Percentiles rank a stretch among this genome's conserved stretches.
These are phyloP conservation scores for Penicillium egyptiacum DNA, from an alignment of 495 filamentous ascomycete species.

Conservation along the genomic window DNA sequence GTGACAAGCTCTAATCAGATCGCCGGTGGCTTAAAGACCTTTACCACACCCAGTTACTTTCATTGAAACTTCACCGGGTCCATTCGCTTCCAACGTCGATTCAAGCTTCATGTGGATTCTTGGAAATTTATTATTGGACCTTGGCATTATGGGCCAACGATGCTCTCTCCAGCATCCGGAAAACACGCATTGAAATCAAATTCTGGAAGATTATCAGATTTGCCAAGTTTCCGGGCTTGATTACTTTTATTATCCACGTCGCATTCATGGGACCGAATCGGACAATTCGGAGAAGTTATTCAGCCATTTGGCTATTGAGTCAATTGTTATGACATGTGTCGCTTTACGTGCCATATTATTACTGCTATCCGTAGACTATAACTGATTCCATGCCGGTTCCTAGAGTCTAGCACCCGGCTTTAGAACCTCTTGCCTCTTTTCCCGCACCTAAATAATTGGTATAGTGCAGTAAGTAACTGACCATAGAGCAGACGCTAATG, in stretches of 20 bases:
- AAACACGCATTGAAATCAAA: background rate
- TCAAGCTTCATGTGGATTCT: conserved; percentile 17
- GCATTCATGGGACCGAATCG: too few relatives aligned
- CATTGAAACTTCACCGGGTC: background rate
- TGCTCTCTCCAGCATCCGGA: background rate
- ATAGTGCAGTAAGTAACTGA: too few relatives aligned
- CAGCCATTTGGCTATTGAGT: too few relatives aligned
- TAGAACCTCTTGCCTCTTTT: too few relatives aligned
- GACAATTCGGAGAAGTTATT: too few relatives aligned
- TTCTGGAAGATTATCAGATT: conserved; percentile 11
- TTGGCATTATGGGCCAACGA: conserved; percentile 2
- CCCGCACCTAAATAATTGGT: too few relatives aligned
- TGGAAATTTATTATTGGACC: conserved; percentile 17
- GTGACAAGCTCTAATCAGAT: conserved; percentile 20
- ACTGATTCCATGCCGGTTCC: too few relatives aligned
- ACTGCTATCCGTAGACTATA: too few relatives aligned
- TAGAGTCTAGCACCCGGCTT: too few relatives aligned
- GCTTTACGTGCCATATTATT: too few relatives aligned
- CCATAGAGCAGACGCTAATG: too few relatives aligned
- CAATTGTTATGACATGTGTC: too few relatives aligned
- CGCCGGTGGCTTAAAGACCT: conserved; percentile 6
- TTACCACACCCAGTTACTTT: background rate
- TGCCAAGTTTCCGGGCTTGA: conserved; percentile 4
- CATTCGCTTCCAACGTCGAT: conserved; percentile 8
- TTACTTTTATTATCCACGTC: background rate